A percentile compares a stretch with the other conserved stretches of the same genome.
These are phyloP conservation scores for Suillus brevipes DNA, from an alignment of 768 basidiomycete species.

Conservation along the genomic window DNA sequence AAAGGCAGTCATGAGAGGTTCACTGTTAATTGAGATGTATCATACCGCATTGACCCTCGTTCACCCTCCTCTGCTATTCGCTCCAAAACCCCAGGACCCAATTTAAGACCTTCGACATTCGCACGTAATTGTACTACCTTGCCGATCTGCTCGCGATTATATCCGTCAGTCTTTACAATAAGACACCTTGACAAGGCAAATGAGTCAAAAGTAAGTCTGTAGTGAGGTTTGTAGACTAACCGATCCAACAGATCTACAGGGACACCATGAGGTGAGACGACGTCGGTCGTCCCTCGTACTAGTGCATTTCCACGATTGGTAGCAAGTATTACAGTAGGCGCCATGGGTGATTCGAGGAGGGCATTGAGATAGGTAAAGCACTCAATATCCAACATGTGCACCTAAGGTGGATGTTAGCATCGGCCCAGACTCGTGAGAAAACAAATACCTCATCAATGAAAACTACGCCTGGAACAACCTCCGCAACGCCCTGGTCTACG, in stretches of 20 bases:
- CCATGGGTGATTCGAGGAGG: slow-evolving; percentile 93
- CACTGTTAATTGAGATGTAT: slow-evolving; percentile 14
- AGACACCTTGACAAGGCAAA: slow-evolving; percentile 59
- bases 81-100: slow-evolving; percentile 76
- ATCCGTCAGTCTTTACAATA: slow-evolving; percentile 90
- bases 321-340: slow-evolving; percentile 95
- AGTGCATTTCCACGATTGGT: slow-evolving; percentile 93
- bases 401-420: slow-evolving; percentile 46
- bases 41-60: slow-evolving; percentile 75
- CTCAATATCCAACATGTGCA: slow-evolving; percentile 99
- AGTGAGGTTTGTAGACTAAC: slow-evolving; percentile 40
- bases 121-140: slow-evolving; percentile 86
- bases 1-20: slow-evolving; percentile 8
- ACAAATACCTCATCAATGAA: slow-evolving; percentile 93
- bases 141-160: slow-evolving; percentile 80
- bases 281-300: slow-evolving; percentile 91
- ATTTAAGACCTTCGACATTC: slow-evolving; percentile 79
- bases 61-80: slow-evolving; percentile 81
- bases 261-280: slow-evolving; percentile 89
- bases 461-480: slow-evolving; percentile 95
- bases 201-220: neutral
- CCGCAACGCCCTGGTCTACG: slow-evolving; percentile 97
- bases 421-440: neutral
- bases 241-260: slow-evolving; percentile 93
- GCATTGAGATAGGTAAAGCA: slow-evolving; percentile 99